phyloP scores from a whole-genome alignment of 352 stramenopile species.

The Globisporangium lucens region DNA sequence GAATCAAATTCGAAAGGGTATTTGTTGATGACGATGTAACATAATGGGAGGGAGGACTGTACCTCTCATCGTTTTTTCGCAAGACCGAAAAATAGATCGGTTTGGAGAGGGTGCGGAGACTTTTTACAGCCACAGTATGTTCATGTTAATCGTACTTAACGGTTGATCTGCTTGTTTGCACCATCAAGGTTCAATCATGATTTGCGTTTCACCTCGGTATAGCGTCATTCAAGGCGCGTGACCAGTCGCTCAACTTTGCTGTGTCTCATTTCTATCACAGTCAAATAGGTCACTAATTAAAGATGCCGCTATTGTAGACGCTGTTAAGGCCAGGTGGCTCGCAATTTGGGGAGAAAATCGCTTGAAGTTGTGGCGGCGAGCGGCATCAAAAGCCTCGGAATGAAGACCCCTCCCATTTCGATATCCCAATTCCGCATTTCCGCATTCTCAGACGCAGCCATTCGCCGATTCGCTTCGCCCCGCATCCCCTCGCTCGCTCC shows the following conservation, averaged over 20 bases:
- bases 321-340: neutral
- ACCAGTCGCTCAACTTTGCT: neutral
- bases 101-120: no score
- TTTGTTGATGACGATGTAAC: no score
- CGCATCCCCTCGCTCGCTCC: neutral
- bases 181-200: neutral
- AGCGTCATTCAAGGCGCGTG: conserved; percentile 20
- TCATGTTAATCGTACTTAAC: conserved; percentile 8
- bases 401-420: neutral
- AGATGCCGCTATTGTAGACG: neutral
- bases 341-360: neutral
- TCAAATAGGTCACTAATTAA: conserved; percentile 2
- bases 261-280: neutral
- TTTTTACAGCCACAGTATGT: no score
- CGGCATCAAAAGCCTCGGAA: conserved; percentile 7
- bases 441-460: neutral
- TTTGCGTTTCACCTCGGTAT: conserved; percentile 8
- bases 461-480: conserved; percentile 5
- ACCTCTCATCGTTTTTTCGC: no score
- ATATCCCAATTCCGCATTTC: neutral
- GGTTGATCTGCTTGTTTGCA: neutral
- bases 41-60: no score
- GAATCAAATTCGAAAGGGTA: no score
- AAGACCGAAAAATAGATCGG: no score
- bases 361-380: neutral